phyloP scores from a whole-genome alignment of 805 yeast species.

The Tanozyma kutaoensis region DNA sequence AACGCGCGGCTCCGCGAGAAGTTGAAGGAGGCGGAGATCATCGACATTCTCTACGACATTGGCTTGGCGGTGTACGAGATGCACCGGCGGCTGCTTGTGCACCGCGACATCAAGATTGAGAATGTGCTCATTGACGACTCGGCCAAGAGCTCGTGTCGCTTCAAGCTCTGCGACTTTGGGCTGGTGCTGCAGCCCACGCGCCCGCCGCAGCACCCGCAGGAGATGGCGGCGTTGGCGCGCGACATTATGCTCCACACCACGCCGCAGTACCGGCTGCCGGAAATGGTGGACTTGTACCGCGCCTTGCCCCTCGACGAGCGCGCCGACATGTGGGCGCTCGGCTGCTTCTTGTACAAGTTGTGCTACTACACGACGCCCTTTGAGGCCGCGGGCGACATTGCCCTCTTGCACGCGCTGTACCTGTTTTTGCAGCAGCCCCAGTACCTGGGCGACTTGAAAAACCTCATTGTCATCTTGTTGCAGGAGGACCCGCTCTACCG shows the following conservation, averaged over 20 bases:
- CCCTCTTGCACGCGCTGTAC: slow-evolving; percentile 74
- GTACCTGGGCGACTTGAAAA: slow-evolving; percentile 60
- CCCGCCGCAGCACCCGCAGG: slow-evolving; percentile 65
- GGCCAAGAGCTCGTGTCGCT: no score
- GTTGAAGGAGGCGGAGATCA: slow-evolving; percentile 60
- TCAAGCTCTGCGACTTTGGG: slow-evolving; percentile 90
- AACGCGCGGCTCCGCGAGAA: slow-evolving; percentile 72
- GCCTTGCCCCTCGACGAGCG: slow-evolving; percentile 83
- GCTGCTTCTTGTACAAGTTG: slow-evolving; percentile 79
- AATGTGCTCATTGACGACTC: slow-evolving; percentile 71
- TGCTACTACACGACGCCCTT: slow-evolving; percentile 93
- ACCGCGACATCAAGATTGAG: slow-evolving; percentile 89
- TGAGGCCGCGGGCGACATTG: slow-evolving; percentile 77
- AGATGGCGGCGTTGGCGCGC: slow-evolving; percentile 63
- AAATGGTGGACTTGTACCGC: slow-evolving; percentile 82
- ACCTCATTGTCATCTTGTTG: slow-evolving; percentile 64
- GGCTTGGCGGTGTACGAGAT: slow-evolving; percentile 69
- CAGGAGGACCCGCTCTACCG: slow-evolving; percentile 73
- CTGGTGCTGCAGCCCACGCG: slow-evolving; percentile 59
- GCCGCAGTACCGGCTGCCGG: slow-evolving; percentile 92
- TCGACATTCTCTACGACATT: slow-evolving; percentile 75
- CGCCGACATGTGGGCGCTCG: slow-evolving; percentile 94
- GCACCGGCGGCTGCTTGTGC: slow-evolving; percentile 74
- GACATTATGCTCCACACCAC: slow-evolving; percentile 88
- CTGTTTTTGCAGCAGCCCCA: slow-evolving; percentile 60